Conservation (phyloP, 2,329 filamentous ascomycete genomes). For the Zymoseptoria crescenta region DNA sequence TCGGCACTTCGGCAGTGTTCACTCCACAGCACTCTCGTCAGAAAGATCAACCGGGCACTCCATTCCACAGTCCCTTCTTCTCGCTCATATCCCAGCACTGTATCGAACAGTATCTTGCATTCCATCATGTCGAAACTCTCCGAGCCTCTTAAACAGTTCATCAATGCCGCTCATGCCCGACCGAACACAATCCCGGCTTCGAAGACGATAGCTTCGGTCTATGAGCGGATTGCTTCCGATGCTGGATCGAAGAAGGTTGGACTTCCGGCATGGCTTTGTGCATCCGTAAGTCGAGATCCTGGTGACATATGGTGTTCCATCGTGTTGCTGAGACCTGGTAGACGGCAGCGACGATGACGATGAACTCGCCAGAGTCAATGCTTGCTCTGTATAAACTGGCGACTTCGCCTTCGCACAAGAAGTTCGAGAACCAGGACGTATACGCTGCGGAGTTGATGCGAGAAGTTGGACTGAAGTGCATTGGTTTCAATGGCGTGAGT, state of each 20-base stretch:
- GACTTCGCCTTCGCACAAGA: slow-evolving; percentile 21
- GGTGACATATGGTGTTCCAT: neutral
- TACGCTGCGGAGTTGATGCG: slow-evolving; percentile 63
- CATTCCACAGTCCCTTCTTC: neutral
- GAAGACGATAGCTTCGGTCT: slow-evolving; percentile 54
- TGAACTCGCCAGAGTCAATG: slow-evolving; percentile 76
- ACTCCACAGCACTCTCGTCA: neutral
- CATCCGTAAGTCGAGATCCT: slow-evolving; percentile 45
- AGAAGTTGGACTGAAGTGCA: slow-evolving; percentile 68
- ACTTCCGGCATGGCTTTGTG: slow-evolving; percentile 55
- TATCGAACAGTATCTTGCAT: neutral
- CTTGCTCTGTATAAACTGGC: slow-evolving; percentile 50
- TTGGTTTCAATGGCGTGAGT: slow-evolving; percentile 63
- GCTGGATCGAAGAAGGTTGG: slow-evolving; percentile 57
- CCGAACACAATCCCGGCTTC: slow-evolving; percentile 60
- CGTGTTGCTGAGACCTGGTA: slow-evolving; percentile 25
- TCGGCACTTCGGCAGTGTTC: neutral
- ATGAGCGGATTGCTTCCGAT: slow-evolving; percentile 55
- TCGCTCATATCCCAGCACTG: neutral
- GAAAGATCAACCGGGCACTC: neutral
- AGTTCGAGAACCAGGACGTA: slow-evolving; percentile 31
- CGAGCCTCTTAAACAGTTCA: slow-evolving; percentile 61
- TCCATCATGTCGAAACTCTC: slow-evolving; percentile 63
- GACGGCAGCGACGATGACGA: slow-evolving; percentile 75
- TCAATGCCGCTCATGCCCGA: slow-evolving; percentile 60